Evolutionary conservation across 805 yeast genomes (phyloP), one percentile per base, ranked within the genome.

Genomic region (Monosporozyma unispora): DNA sequence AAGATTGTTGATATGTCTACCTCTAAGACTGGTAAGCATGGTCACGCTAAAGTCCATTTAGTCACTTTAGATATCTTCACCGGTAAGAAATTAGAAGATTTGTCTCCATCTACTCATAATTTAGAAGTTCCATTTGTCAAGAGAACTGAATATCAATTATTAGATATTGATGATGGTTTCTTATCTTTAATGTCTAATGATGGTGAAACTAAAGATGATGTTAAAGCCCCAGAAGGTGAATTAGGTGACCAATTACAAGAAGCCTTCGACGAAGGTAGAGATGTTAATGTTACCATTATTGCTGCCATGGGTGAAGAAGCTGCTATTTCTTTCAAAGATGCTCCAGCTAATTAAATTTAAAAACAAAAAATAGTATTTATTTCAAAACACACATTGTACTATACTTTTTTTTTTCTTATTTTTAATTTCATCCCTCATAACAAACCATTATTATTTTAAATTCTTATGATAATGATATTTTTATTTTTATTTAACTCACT

Each of bases 1-100:
- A 93, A 93, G 84, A 93, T 93, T 76, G 95, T 93, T 68, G 99
- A 93, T 75, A 93, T 93, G 99, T 93, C 99, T 57, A 93, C 99
- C 71, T 93, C 99, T 70, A 93, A 93, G 86, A 93, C 99, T 67
- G 99, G 99, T 79, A 93, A 93, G 97, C 99, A 93, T 86, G 99
- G 99, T 80, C 99, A 93, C 93, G 99, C 99, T 74, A 93, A 93
- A 84, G 99, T 93, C 76, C 98, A 93, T 78, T 82, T 93, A 78
- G 98, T 93, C 63, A 98, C 98, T 72, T 83, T 87, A 67, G 99
- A 93, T 75, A 91, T 93, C 75, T 93, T 93, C 91, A 93, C 99
- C 68, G 86, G 87, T 76, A 93, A 93, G 90, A 93, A 93, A 82
- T 84, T 90, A 76, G 99, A 93, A 84, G 99, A 93, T 79, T 86